Conservation (phyloP, 2,329 filamentous ascomycete genomes). For the Exophiala dermatitidis region DNA sequence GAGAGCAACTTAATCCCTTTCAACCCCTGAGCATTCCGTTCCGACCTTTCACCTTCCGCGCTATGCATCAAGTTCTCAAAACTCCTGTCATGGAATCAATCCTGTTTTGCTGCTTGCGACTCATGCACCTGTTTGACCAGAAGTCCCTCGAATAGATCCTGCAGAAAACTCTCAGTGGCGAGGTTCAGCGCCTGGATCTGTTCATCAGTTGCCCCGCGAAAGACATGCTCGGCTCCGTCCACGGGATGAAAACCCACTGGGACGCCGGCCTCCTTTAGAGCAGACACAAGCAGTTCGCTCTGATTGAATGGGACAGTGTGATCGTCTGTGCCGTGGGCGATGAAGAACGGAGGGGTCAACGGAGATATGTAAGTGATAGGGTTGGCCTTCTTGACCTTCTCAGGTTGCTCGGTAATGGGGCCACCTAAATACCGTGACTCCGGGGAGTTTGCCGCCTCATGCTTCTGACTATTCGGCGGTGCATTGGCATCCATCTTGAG, state of each 20-base stretch:
- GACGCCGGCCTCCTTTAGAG: constrained; percentile 1
- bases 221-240: constrained; percentile 10
- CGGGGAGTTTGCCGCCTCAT: constrained; percentile 4
- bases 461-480: background rate
- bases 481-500: constrained; percentile 10
- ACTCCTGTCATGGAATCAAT: too few relatives aligned
- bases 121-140: background rate
- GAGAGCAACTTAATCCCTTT: too few relatives aligned
- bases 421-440: constrained; percentile 9
- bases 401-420: constrained; percentile 1
- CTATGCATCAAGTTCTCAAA: too few relatives aligned
- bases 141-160: background rate
- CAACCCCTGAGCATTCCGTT: too few relatives aligned
- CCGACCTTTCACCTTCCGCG: too few relatives aligned
- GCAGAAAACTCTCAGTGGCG: constrained; percentile 5
- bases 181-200: background rate
- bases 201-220: constrained; percentile 2
- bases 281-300: constrained; percentile 2
- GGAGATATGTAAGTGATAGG: constrained; percentile 6
- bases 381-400: constrained; percentile 10
- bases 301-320: constrained; percentile 1
- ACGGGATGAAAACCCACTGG: constrained; percentile 3
- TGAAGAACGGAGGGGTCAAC: constrained; percentile 8
- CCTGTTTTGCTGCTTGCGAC: too few relatives aligned
- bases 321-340: constrained; percentile 12